Conservation (phyloP, 768 basidiomycete species). For the Tulasnella sp. region DNA sequence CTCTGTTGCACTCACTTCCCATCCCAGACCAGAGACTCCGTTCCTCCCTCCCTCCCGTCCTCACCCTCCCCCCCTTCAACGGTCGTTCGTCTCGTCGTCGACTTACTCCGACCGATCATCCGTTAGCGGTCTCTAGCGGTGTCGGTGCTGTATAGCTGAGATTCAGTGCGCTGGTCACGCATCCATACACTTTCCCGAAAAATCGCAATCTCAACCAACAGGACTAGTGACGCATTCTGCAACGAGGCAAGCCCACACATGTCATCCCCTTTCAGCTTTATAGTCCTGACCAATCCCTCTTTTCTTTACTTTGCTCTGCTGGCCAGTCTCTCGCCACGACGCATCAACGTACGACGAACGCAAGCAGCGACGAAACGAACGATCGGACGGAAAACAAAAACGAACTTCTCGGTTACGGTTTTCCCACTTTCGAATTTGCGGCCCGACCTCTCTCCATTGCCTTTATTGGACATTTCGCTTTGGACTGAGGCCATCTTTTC, state of each 20-base stretch:
- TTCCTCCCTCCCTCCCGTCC: neutral
- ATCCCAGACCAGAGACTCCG: neutral
- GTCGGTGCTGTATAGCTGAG: neutral
- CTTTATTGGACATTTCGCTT: neutral
- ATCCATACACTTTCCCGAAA: constrained; percentile 2
- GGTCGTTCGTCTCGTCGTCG: neutral
- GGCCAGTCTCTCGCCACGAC: neutral
- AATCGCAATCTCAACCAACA: constrained; percentile 3
- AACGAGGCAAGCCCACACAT: constrained; percentile 8
- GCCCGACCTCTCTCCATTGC: neutral
- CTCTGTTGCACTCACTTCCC: neutral
- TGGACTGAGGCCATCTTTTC: neutral
- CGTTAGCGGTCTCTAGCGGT: neutral
- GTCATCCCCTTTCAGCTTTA: neutral
- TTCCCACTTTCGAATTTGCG: neutral
- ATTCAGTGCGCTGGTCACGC: neutral
- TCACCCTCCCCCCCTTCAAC: neutral
- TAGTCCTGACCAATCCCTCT: neutral
- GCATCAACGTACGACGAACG: neutral
- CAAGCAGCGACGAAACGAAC: neutral
- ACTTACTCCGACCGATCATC: neutral
- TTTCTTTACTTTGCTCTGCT: neutral
- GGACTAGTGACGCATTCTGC: neutral
- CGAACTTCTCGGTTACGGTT: neutral
- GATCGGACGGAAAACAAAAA: neutral